These are phyloP conservation scores for Claviceps spartinae DNA, from an alignment of 2,329 filamentous ascomycete species.

Conservation along the genomic window DNA sequence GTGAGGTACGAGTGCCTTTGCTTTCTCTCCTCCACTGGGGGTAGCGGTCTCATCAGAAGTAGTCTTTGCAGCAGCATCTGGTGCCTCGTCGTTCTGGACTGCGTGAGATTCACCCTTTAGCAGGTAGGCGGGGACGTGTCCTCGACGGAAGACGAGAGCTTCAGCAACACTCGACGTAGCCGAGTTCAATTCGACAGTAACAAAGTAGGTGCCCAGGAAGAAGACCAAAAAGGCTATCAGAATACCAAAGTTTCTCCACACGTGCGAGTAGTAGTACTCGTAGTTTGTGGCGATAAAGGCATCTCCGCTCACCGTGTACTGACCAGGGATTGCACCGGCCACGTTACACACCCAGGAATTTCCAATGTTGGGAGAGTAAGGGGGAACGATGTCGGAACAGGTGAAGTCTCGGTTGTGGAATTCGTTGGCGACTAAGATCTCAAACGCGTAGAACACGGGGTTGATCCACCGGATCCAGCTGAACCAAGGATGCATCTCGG, in stretches of 20 bases:
- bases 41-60: constrained; percentile 7
- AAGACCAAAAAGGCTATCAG: constrained; percentile 48
- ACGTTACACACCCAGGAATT: constrained; percentile 39
- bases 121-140: constrained; percentile 33
- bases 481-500: constrained; percentile 58
- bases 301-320: constrained; percentile 43
- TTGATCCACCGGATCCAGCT: constrained; percentile 66
- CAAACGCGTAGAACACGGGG: constrained; percentile 61
- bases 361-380: constrained; percentile 28
- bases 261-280: constrained; percentile 40
- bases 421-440: constrained; percentile 60
- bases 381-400: constrained; percentile 38
- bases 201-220: constrained; percentile 51
- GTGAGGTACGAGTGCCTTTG: constrained; percentile 25
- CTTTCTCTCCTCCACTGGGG: constrained; percentile 3
- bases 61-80: constrained; percentile 15
- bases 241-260: constrained; percentile 59
- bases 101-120: constrained; percentile 16
- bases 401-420: constrained; percentile 43
- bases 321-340: constrained; percentile 40
- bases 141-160: constrained; percentile 51
- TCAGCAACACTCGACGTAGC: constrained; percentile 50
- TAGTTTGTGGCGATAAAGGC: constrained; percentile 44
- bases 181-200: constrained; percentile 52
- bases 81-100: constrained; percentile 17